phyloP scores from a whole-genome alignment of 768 basidiomycete genomes.

The Suillus placidus region DNA sequence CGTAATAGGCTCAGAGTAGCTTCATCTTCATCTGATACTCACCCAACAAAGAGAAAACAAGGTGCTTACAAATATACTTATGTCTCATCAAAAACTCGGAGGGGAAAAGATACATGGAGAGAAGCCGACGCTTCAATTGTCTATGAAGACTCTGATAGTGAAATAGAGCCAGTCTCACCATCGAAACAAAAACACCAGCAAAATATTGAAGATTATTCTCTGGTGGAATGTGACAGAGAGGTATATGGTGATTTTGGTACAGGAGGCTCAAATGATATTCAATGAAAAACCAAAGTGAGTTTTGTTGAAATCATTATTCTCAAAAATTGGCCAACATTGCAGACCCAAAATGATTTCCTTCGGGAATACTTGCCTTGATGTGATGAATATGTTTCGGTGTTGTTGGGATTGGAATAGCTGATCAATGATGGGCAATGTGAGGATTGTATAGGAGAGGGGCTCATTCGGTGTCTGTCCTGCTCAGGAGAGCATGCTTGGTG shows the following conservation, averaged over 20 bases:
- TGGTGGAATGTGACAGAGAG: not conserved
- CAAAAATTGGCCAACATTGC: not conserved
- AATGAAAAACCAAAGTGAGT: not conserved
- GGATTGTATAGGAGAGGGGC: not conserved
- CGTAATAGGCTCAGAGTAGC: too few species aligned
- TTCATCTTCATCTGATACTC: too few species aligned
- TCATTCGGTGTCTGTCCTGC: conserved; percentile 5
- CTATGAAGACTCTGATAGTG: not conserved
- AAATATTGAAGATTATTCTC: not conserved
- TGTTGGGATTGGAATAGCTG: conserved; percentile 1
- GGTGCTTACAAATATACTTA: too few species aligned
- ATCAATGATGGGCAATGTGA: not conserved
- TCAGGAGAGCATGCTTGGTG: conserved; percentile 10
- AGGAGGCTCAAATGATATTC: not conserved
- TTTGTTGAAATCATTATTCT: not conserved
- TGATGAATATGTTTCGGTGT: not conserved
- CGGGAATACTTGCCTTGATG: not conserved
- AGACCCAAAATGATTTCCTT: conserved; percentile 10
- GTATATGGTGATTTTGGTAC: not conserved
- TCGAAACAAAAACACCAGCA: not conserved
- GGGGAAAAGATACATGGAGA: not conserved
- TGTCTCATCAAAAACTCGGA: too few species aligned
- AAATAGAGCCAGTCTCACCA: not conserved
- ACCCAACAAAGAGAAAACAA: too few species aligned
- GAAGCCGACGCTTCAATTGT: not conserved